Percentiles rank a stretch among this genome's conserved stretches.
Evolutionary conservation across 202 grass and related monocot genomes (phyloP).

Genomic region (Cymbopogon flexuosus): DNA sequence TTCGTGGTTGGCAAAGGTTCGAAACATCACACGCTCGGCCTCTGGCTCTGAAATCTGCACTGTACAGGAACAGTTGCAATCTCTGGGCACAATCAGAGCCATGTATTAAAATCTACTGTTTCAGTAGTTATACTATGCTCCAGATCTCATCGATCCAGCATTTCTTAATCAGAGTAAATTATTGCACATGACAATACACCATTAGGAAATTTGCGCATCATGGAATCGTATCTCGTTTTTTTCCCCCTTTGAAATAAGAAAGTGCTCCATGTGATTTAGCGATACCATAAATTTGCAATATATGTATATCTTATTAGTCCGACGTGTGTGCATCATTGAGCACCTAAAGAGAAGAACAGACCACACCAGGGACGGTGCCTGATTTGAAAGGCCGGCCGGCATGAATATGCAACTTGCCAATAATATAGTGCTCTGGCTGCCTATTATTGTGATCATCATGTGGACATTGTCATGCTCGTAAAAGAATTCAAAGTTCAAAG

Average conservation of each 20-base stretch:
- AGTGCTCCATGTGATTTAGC: background rate
- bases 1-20: background rate
- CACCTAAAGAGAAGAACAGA: background rate
- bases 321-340: slow-evolving; percentile 13
- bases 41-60: background rate
- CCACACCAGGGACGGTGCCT: too few relatives aligned
- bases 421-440: background rate
- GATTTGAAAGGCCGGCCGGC: background rate
- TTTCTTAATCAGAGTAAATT: background rate
- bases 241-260: background rate
- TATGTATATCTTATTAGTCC: background rate
- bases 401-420: slow-evolving; percentile 7
- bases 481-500: background rate
- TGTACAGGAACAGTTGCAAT: background rate
- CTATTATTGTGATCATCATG: background rate
- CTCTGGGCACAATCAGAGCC: background rate
- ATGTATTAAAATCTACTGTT: background rate
- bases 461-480: background rate
- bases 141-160: background rate
- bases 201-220: background rate
- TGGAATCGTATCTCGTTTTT: background rate
- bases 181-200: background rate
- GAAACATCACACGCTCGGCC: background rate
- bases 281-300: background rate
- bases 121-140: background rate